phyloP scores from a whole-genome alignment of 257 asterid species.

The Gardenia jasminoides region DNA sequence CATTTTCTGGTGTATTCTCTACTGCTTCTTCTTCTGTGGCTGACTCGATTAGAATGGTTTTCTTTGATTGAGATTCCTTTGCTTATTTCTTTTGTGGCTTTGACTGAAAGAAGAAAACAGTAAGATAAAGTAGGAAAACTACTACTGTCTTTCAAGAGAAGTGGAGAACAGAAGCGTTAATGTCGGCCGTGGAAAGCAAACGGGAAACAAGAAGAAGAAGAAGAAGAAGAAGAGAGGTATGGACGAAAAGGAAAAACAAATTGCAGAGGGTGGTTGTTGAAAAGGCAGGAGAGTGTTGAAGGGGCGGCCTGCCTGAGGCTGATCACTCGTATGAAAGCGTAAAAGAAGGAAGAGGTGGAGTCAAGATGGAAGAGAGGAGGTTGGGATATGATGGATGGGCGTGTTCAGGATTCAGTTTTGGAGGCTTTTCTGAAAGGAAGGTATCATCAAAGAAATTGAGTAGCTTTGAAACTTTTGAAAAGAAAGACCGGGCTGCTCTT shows the following conservation, averaged over 20 bases:
- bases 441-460: background rate
- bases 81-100: too few relatives aligned
- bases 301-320: too few relatives aligned
- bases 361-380: conserved; percentile 1
- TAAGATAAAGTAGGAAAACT: conserved; percentile 8
- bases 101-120: too few relatives aligned
- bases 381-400: too few relatives aligned
- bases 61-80: background rate
- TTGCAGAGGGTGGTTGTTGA: background rate
- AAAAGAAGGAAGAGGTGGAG: background rate
- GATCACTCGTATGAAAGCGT: background rate
- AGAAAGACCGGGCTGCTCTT: conserved; percentile 24
- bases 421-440: conserved; percentile 12
- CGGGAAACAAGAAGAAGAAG: too few relatives aligned
- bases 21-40: background rate
- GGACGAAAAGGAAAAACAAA: background rate
- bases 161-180: background rate
- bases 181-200: conserved; percentile 6
- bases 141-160: conserved; percentile 6
- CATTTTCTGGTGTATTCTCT: conserved; percentile 37
- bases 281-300: background rate
- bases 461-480: conserved; percentile 28
- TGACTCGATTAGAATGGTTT: background rate
- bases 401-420: conserved; percentile 6
- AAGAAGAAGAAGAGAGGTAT: background rate